Evolutionary conservation across 495 filamentous ascomycete genomes (phyloP), one percentile per base, ranked within the genome.

Genomic region (Neurospora sp.): DNA sequence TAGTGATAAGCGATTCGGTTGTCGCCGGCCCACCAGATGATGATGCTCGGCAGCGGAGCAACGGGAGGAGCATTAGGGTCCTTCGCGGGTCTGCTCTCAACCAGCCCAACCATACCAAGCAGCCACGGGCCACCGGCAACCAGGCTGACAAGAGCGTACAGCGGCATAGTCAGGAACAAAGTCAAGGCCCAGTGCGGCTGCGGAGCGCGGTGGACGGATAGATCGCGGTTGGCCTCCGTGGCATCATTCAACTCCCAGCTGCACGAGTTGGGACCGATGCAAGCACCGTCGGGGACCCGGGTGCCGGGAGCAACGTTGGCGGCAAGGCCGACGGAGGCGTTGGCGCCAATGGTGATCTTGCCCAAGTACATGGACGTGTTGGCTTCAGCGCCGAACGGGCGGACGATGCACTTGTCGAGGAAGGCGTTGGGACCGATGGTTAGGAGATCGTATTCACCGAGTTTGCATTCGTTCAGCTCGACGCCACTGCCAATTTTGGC

Each of bases 331-430:
- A 84, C 72, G 16, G 73, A 78, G 3, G 79, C 77, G 69, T 82
- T 78, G 8, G 72, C 70, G 5, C 83, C 83, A 59, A 86, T 78
- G 8, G 71, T 74, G 70, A 86, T 85, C n/a, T 75, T 77, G 8
- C 78, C 82, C 10, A 86, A 75, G 38, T 83, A 83, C 83, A 86
- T 85, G 8, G 80, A 80, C 4, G 83, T 84, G 74, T 86, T 84
- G 59, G 75, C 71, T 74, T 86, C 84, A n/a, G 76, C 83, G 12
- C 78, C 83, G 69, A 86, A 85, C 0, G 84, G 83, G 27, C 84
- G 82, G 35, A 77, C 77, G 39, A 78, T 80, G 70, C 78, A 84
- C 8, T 74, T 73, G 53, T 81, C 81, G 12, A 86, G 74, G 8
- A 73, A 71, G 10, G 82, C 82, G 35, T 79, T 75, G 70, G 85